These are phyloP conservation scores for Whalleya microplaca DNA, from an alignment of 2,329 filamentous ascomycete species.

Conservation along the genomic window DNA sequence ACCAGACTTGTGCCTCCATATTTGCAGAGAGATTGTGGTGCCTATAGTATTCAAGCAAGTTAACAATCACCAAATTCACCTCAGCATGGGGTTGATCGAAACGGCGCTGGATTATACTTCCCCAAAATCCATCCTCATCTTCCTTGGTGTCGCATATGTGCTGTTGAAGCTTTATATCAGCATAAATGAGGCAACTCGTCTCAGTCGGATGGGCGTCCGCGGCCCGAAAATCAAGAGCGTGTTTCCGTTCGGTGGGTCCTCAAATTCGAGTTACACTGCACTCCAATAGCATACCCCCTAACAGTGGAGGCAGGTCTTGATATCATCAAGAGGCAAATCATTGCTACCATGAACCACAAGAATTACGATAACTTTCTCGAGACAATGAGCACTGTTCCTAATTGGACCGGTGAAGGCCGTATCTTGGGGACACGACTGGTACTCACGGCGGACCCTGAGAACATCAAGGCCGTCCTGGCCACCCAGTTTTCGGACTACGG, in stretches of 20 bases:
- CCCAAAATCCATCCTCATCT: constrained; percentile 42
- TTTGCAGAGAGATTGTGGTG: neutral
- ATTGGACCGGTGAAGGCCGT: constrained; percentile 64
- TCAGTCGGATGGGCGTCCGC: constrained; percentile 49
- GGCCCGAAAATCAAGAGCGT: constrained; percentile 42
- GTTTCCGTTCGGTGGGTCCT: constrained; percentile 50
- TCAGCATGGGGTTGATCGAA: constrained; percentile 56
- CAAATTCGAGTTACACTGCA: neutral
- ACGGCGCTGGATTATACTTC: constrained; percentile 49
- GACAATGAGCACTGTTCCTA: constrained; percentile 48
- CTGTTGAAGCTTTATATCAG: constrained; percentile 43
- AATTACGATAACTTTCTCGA: constrained; percentile 66
- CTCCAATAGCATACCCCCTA: neutral
- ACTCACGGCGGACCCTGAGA: constrained; percentile 82
- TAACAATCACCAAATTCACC: neutral
- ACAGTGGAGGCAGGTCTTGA: constrained; percentile 60
- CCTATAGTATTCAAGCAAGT: neutral
- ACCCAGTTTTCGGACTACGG: constrained; percentile 86
- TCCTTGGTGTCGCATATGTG: constrained; percentile 42
- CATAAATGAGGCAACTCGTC: constrained; percentile 48
- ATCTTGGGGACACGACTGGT: constrained; percentile 63
- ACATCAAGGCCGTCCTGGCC: constrained; percentile 86
- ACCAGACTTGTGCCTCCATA: neutral
- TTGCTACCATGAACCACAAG: constrained; percentile 53
- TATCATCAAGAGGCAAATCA: constrained; percentile 61